Conservation (phyloP, 106 monocot species). For the Allium sativum region DNA sequence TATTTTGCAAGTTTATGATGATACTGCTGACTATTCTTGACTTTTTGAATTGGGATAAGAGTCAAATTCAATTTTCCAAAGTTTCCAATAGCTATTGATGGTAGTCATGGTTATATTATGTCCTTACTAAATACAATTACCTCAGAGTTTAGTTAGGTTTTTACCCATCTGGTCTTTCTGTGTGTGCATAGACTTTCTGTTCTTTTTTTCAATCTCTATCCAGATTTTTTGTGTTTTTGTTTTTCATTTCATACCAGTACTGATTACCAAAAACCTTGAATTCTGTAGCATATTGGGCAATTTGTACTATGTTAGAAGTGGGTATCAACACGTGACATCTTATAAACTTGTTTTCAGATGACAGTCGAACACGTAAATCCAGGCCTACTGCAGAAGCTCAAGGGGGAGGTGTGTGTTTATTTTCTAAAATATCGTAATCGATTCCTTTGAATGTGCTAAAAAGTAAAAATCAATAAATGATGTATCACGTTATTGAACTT, state of each 20-base stretch:
- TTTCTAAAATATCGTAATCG: background rate
- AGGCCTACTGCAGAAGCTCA: constrained; percentile 45
- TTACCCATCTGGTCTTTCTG: no score
- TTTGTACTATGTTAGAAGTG: no score
- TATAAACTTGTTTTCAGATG: constrained; percentile 21
- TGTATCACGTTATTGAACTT: constrained; percentile 5
- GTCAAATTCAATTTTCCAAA: no score
- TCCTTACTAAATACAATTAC: no score
- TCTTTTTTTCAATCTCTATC: background rate
- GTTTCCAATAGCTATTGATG: no score
- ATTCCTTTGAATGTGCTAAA: background rate
- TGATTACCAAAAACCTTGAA: background rate
- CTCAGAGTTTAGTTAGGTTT: no score
- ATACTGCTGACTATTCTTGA: no score
- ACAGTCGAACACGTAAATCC: constrained; percentile 38
- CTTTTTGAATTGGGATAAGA: no score
- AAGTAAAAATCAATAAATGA: background rate
- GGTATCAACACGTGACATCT: no score
- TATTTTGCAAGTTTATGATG: no score
- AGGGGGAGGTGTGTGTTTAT: constrained; percentile 43
- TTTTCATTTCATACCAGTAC: background rate
- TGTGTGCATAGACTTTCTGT: background rate
- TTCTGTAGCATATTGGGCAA: background rate
- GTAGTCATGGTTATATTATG: no score
- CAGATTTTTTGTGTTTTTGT: background rate